Evolutionary conservation across 108 stramenopile genomes (phyloP).

Genomic region (Epipyxis sp.): DNA sequence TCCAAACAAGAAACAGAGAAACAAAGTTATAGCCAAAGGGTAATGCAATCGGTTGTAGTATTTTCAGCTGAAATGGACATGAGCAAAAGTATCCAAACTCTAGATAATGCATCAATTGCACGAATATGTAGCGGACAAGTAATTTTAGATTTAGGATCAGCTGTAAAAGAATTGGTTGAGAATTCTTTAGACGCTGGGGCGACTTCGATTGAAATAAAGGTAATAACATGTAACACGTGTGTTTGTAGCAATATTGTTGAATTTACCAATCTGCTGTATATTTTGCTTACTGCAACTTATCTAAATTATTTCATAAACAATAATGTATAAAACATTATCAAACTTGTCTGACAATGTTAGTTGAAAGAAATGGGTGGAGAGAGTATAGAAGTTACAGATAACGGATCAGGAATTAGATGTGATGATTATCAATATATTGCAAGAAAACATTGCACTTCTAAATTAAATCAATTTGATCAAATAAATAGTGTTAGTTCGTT

Average conservation of each 20-base stretch:
- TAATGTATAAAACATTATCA: no score
- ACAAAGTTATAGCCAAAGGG: no score
- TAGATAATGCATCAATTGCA: constrained; percentile 20
- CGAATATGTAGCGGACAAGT: constrained; percentile 82
- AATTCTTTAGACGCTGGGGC: constrained; percentile 78
- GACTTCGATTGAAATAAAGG: constrained; percentile 63
- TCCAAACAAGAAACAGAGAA: no score
- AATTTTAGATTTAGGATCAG: constrained; percentile 67
- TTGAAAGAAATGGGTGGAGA: constrained; percentile 66
- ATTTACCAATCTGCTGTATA: no score
- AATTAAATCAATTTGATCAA: constrained; percentile 69
- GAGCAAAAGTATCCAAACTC: constrained; percentile 24
- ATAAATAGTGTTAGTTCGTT: constrained; percentile 36
- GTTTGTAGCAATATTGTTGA: constrained; percentile 6
- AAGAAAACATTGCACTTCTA: constrained; percentile 74
- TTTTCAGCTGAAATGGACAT: no score
- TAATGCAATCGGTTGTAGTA: no score
- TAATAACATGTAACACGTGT: no score
- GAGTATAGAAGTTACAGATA: constrained; percentile 75
- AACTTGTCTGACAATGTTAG: no score
- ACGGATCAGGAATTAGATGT: constrained; percentile 70
- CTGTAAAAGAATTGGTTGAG: constrained; percentile 85
- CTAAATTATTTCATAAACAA: no score
- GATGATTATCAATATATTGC: constrained; percentile 62
- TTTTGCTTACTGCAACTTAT: no score